A percentile compares a stretch with the other conserved stretches of the same genome.
Conservation (phyloP, 352 stramenopile species). For the Pythium chondricola region DNA sequence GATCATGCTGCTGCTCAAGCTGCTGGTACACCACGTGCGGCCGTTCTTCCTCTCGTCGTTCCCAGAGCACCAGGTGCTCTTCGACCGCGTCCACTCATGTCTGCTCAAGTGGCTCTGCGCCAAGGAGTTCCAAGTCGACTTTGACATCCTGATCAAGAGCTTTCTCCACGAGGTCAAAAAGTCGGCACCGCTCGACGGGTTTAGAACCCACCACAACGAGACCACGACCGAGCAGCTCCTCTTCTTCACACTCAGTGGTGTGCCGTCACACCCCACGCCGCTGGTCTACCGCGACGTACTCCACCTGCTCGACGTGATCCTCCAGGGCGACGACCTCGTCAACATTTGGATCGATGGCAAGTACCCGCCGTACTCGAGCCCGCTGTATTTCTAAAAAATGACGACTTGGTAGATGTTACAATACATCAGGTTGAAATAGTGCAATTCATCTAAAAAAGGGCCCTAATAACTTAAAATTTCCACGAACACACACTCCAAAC, state of each 20-base stretch:
- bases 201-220: background rate
- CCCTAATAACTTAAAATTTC: too few relatives aligned
- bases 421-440: too few relatives aligned
- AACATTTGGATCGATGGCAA: constrained; percentile 73
- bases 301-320: constrained; percentile 45
- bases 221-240: constrained; percentile 18
- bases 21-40: constrained; percentile 31
- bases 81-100: constrained; percentile 38
- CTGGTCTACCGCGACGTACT: constrained; percentile 55
- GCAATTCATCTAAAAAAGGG: too few relatives aligned
- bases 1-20: constrained; percentile 37
- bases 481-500: too few relatives aligned
- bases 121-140: constrained; percentile 39
- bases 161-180: constrained; percentile 36
- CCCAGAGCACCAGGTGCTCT: constrained; percentile 46
- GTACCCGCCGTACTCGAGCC: constrained; percentile 64
- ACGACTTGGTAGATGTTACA: too few relatives aligned
- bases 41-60: constrained; percentile 42
- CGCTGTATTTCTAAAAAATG: constrained; percentile 58
- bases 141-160: constrained; percentile 52
- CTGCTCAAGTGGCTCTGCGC: constrained; percentile 40
- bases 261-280: constrained; percentile 45
- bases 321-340: constrained; percentile 61
- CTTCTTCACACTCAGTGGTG: constrained; percentile 48
- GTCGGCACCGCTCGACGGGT: background rate